phyloP scores from a whole-genome alignment of 441 rosid genomes.

The Francoa sonchifolia region DNA sequence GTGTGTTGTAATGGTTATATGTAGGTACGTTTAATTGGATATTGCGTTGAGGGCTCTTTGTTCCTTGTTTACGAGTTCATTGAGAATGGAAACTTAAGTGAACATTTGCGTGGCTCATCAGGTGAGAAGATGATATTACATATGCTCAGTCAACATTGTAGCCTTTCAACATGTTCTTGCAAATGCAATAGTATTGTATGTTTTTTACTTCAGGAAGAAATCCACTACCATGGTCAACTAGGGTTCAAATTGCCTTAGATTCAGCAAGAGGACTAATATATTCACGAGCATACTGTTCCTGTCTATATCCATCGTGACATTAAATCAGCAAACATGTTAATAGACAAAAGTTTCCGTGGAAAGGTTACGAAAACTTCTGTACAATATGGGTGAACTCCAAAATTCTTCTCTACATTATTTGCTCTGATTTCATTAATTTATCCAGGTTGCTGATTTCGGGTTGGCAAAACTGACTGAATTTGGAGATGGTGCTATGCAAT shows the following conservation, averaged over 20 bases:
- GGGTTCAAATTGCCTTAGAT: conserved; percentile 96
- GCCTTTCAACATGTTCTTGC: too few species aligned
- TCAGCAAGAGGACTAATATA: conserved; percentile 97
- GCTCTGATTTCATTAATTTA: conserved; percentile 4
- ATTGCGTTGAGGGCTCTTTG: conserved; percentile 91
- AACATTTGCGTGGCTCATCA: conserved; percentile 76
- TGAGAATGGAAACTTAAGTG: conserved; percentile 86
- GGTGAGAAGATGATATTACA: conserved; percentile 31
- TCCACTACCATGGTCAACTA: conserved; percentile 61
- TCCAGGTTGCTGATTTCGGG: conserved; percentile 94
- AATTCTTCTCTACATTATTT: conserved; percentile 3
- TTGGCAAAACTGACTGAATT: conserved; percentile 80
- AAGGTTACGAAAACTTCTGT: conserved; percentile 38
- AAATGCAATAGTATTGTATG: too few species aligned
- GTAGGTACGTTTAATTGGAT: conserved; percentile 88
- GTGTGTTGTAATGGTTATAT: too few species aligned
- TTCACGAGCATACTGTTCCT: conserved; percentile 94
- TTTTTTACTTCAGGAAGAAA: conserved; percentile 48
- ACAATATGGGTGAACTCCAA: background rate
- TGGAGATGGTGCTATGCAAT: conserved; percentile 55
- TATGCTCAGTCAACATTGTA: conserved; percentile 7
- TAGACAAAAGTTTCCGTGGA: conserved; percentile 68
- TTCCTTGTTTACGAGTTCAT: conserved; percentile 79
- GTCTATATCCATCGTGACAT: conserved; percentile 94
- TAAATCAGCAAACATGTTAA: conserved; percentile 85